These are phyloP conservation scores for Pichia exigua DNA, from an alignment of 805 yeast genomes.

Conservation along the genomic window DNA sequence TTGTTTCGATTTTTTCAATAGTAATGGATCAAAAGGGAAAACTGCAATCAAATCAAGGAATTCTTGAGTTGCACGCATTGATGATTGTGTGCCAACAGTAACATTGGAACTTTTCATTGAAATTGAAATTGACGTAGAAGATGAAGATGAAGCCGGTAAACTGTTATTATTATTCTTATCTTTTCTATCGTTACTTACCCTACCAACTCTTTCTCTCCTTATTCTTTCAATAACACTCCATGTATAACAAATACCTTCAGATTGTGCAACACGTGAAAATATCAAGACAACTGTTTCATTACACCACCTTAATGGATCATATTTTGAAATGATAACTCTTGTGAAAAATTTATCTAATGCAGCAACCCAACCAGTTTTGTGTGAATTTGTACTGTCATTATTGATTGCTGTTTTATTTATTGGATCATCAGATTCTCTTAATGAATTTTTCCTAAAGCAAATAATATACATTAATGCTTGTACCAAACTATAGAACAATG, in stretches of 20 bases:
- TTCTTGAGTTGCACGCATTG: constrained; percentile 45
- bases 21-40: constrained; percentile 92
- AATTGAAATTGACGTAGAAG: constrained; percentile 1
- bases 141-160: background rate
- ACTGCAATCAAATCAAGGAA: constrained; percentile 87
- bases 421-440: constrained; percentile 26
- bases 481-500: constrained; percentile 73
- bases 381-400: constrained; percentile 7
- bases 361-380: constrained; percentile 55
- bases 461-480: constrained; percentile 88
- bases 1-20: constrained; percentile 53
- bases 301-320: constrained; percentile 89
- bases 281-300: constrained; percentile 89
- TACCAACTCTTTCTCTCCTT: constrained; percentile 52
- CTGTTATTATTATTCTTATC: background rate
- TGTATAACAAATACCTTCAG: constrained; percentile 85
- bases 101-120: background rate
- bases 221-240: constrained; percentile 89
- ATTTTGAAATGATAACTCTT: constrained; percentile 73
- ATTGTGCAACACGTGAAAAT: constrained; percentile 88
- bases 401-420: constrained; percentile 1
- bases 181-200: constrained; percentile 1
- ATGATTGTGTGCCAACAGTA: constrained; percentile 10
- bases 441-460: constrained; percentile 70
- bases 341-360: constrained; percentile 81